Evolutionary conservation across 108 stramenopile species (phyloP).

Genomic region (Fragilariopsis cylindrus): DNA sequence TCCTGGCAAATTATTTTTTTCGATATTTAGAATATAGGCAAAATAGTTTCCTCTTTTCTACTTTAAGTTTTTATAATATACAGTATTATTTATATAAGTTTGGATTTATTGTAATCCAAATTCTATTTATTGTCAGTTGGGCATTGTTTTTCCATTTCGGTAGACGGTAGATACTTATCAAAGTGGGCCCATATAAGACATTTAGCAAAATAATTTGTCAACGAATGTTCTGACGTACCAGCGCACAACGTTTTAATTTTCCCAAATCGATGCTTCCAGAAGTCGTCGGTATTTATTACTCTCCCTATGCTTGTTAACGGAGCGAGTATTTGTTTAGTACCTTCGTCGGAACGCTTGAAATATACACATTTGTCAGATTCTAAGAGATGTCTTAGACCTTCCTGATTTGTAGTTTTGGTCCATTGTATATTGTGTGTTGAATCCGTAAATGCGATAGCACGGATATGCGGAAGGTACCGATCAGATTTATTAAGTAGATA

Average conservation of each 20-base stretch:
- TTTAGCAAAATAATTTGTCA: constrained; percentile 68
- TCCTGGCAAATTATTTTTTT: too few relatives aligned
- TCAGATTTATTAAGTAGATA: constrained; percentile 57
- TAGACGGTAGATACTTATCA: constrained; percentile 37
- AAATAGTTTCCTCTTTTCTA: too few relatives aligned
- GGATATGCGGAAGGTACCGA: constrained; percentile 60
- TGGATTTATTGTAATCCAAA: too few relatives aligned
- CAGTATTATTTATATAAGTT: too few relatives aligned
- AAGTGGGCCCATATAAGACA: constrained; percentile 78
- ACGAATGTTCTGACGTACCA: constrained; percentile 77
- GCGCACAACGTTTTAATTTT: constrained; percentile 66
- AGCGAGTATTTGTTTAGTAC: neutral
- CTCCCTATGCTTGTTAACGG: constrained; percentile 38
- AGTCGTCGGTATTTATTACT: constrained; percentile 53
- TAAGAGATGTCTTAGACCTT: constrained; percentile 25
- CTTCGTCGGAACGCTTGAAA: constrained; percentile 38
- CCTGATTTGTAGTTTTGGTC: constrained; percentile 35
- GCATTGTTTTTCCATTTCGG: constrained; percentile 1
- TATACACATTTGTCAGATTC: constrained; percentile 47
- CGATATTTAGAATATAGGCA: too few relatives aligned
- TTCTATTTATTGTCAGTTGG: too few relatives aligned
- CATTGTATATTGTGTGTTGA: constrained; percentile 88
- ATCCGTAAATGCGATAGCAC: constrained; percentile 81
- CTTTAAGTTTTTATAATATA: too few relatives aligned
- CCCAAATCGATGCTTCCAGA: constrained; percentile 84